Base-by-base conservation (phyloP, 2,329 filamentous ascomycete species). In the Cladosporium sp. region DNA sequence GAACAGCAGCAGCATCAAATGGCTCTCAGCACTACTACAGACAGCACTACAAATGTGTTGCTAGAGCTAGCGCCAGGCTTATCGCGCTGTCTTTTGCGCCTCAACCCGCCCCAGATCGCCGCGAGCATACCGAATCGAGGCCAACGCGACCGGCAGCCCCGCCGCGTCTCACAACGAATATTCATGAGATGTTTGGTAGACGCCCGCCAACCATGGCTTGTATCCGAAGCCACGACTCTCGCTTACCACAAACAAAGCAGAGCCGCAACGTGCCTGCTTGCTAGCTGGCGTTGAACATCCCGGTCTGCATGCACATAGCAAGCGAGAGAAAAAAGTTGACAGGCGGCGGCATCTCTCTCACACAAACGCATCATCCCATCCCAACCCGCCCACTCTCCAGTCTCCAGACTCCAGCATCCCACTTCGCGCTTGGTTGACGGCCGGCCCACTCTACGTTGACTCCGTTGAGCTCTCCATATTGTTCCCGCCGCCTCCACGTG, bases 361-460 rank as follows among this genome's bases (percentile, higher is more conserved):
- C 16, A 30, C 5, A 48, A 48, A 48, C 11, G 2, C 30, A 28
- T 28, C 39, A 56, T 30, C 32, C 28, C 28, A 34, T 16, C 49
- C 56, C 32, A 58, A 58, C 49, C 25, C 49, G 14, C 49, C 25
- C 36, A 18, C 36, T n/a, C 51, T 28, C 23, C 25, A 25, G 26
- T 54, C 51, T 54, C 51, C 51, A 54, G 51, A 54, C 28, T 54
- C 26, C 39, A 46, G 39, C 56, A 58, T 58, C 56, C 56, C 56
- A 58, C 56, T 51, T 36, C 60, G 34, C 60, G 34, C 48, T 36
- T 63, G 25, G 60, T 63, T 51, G 60, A 43, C 43, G n/a, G n/a
- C n/a, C 26, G 58, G 26, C 49, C 60, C 60, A 63, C 60, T 43
- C 49, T 63, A 11, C 59, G 49, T 63, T 63, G 59, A 53, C 46